Percentiles rank a stretch among this genome's conserved stretches.
Evolutionary conservation across 192 early-diverging fungal genomes (phyloP).

Genomic region (Backusella liffmaniae): DNA sequence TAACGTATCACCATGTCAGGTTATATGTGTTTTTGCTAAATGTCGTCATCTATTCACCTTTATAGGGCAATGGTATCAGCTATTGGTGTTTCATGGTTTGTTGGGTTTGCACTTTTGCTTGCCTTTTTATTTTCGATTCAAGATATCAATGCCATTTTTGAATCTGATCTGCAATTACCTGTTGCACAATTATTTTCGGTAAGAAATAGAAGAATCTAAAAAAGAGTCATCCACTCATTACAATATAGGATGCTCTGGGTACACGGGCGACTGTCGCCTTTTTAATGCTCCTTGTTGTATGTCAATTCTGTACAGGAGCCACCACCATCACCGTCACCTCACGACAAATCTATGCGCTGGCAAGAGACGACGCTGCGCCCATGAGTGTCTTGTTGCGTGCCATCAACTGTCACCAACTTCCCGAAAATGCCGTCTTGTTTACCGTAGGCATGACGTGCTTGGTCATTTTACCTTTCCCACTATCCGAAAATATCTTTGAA

Average conservation of each 20-base stretch:
- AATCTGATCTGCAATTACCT: slow-evolving; percentile 19
- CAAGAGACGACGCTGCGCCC: slow-evolving; percentile 45
- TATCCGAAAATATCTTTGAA: slow-evolving; percentile 29
- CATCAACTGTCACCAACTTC: slow-evolving; percentile 14
- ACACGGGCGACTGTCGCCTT: slow-evolving; percentile 34
- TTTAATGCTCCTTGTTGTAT: slow-evolving; percentile 43
- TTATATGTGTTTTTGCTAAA: neutral
- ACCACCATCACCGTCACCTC: slow-evolving; percentile 45
- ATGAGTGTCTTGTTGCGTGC: neutral
- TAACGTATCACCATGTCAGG: slow-evolving; percentile 2
- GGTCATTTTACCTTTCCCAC: slow-evolving; percentile 26
- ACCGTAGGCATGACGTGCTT: neutral
- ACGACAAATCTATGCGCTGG: slow-evolving; percentile 49
- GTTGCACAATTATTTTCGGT: slow-evolving; percentile 36
- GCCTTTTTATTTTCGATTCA: slow-evolving; percentile 31
- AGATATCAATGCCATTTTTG: slow-evolving; percentile 22
- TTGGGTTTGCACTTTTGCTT: slow-evolving; percentile 24
- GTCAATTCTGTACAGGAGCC: slow-evolving; percentile 44
- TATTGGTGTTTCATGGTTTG: slow-evolving; percentile 30
- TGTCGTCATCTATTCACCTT: neutral
- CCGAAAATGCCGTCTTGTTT: slow-evolving; percentile 20
- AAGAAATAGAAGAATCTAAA: neutral
- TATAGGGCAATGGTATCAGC: slow-evolving; percentile 27
- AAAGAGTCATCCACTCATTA: no score
- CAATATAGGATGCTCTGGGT: slow-evolving; percentile 42